Percentiles rank a stretch among this genome's conserved stretches.
Conservation (phyloP, 148 eudicot species). For the Polygonum maritimum region DNA sequence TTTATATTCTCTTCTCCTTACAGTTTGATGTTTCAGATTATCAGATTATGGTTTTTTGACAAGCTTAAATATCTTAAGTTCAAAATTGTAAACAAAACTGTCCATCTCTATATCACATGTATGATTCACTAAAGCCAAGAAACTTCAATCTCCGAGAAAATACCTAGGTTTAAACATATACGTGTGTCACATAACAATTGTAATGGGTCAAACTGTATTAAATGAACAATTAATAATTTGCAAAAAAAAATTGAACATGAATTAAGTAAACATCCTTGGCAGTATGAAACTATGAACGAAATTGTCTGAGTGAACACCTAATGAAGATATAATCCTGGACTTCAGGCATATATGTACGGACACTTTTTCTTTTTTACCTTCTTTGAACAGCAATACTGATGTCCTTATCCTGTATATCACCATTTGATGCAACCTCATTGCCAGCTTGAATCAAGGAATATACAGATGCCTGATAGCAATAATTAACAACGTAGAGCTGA, state of each 20-base stretch:
- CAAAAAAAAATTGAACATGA: neutral
- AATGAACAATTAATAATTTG: neutral
- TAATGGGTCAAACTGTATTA: neutral
- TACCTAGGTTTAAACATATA: neutral
- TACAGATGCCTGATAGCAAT: slow-evolving; percentile 67
- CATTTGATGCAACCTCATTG: slow-evolving; percentile 72
- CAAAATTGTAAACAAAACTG: neutral
- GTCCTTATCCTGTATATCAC: slow-evolving; percentile 74
- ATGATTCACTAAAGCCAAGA: neutral
- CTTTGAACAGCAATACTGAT: slow-evolving; percentile 70
- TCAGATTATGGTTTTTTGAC: neutral
- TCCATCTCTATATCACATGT: neutral
- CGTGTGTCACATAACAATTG: neutral
- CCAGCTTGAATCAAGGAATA: slow-evolving; percentile 85
- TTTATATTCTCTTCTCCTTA: too few relatives aligned
- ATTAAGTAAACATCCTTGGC: neutral
- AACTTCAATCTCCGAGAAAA: neutral
- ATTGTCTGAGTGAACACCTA: neutral
- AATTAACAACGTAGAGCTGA: slow-evolving; percentile 37
- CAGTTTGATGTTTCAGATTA: neutral
- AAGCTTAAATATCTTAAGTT: neutral
- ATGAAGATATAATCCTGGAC: neutral
- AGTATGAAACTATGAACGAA: neutral
- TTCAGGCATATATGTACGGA: neutral
- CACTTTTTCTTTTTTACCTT: slow-evolving; percentile 35